A percentile compares a stretch with the other conserved stretches of the same genome.
Conservation (phyloP, 305 asterid species). For the Fraxinus angustifolia region DNA sequence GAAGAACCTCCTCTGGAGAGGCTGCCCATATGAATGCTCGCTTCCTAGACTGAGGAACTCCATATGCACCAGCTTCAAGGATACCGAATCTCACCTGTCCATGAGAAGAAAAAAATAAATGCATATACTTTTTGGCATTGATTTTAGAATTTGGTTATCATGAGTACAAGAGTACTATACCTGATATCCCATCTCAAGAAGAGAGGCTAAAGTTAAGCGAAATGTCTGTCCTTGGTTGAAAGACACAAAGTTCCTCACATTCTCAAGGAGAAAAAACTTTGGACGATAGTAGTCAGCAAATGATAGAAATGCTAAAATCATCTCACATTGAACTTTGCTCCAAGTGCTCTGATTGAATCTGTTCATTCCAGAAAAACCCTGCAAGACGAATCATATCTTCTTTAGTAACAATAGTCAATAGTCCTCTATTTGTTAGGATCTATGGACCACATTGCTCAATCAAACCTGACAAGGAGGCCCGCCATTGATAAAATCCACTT, state of each 20-base stretch:
- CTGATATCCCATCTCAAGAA: slow-evolving; percentile 59
- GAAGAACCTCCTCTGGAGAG: slow-evolving; percentile 83
- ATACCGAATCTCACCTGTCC: slow-evolving; percentile 74
- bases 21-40: slow-evolving; percentile 99
- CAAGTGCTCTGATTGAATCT: slow-evolving; percentile 48
- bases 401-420: neutral
- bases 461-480: slow-evolving; percentile 57
- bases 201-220: slow-evolving; percentile 45
- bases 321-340: slow-evolving; percentile 59
- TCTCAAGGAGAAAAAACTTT: slow-evolving; percentile 46
- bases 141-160: neutral
- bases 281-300: slow-evolving; percentile 53
- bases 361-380: slow-evolving; percentile 61
- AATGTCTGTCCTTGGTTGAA: slow-evolving; percentile 54
- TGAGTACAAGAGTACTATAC: slow-evolving; percentile 14
- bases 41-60: slow-evolving; percentile 94
- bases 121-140: neutral
- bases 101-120: neutral
- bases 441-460: slow-evolving; percentile 9
- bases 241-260: slow-evolving; percentile 50
- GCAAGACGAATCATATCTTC: slow-evolving; percentile 18
- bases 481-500: slow-evolving; percentile 54
- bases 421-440: neutral
- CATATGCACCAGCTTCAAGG: slow-evolving; percentile 97
- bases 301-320: slow-evolving; percentile 50